Percentiles rank a stretch among this genome's conserved stretches.
phyloP scores from a whole-genome alignment of 2,329 filamentous ascomycete species.

The Aspergillus persii region DNA sequence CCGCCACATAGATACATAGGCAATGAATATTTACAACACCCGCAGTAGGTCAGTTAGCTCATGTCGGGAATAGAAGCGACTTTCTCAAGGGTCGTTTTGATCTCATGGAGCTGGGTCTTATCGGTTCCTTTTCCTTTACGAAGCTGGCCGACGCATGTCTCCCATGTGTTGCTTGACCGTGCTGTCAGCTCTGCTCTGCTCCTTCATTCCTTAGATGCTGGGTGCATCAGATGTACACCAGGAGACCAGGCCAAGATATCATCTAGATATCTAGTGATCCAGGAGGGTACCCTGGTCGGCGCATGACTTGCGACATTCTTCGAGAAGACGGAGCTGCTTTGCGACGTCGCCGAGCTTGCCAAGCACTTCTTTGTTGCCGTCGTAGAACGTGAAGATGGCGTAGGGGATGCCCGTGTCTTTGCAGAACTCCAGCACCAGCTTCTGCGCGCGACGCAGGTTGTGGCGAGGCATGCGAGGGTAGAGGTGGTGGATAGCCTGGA shows the following conservation, averaged over 20 bases:
- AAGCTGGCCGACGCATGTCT: conserved; percentile 69
- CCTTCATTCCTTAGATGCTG: conserved; percentile 59
- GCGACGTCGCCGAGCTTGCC: conserved; percentile 73
- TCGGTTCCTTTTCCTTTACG: conserved; percentile 65
- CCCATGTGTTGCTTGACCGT: conserved; percentile 65
- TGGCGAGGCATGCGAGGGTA: conserved; percentile 82
- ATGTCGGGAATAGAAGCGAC: conserved; percentile 47
- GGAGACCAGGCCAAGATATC: not conserved
- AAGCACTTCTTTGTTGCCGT: conserved; percentile 79
- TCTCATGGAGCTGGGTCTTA: conserved; percentile 48
- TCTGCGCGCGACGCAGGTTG: conserved; percentile 73
- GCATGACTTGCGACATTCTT: conserved; percentile 65
- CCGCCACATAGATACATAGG: not conserved
- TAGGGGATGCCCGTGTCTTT: conserved; percentile 80
- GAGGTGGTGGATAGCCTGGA: conserved; percentile 84
- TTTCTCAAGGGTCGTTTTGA: conserved; percentile 54
- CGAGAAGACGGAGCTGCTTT: conserved; percentile 72
- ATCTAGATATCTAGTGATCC: conserved; percentile 23
- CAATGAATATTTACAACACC: not conserved
- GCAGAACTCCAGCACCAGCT: conserved; percentile 76
- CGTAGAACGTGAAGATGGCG: conserved; percentile 78
- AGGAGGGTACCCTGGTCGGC: conserved; percentile 31
- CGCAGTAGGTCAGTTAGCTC: not conserved
- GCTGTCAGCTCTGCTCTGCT: conserved; percentile 56
- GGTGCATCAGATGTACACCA: conserved; percentile 45